These are phyloP conservation scores for Capronia americana DNA, from an alignment of 2,329 filamentous ascomycete genomes.

Conservation along the genomic window DNA sequence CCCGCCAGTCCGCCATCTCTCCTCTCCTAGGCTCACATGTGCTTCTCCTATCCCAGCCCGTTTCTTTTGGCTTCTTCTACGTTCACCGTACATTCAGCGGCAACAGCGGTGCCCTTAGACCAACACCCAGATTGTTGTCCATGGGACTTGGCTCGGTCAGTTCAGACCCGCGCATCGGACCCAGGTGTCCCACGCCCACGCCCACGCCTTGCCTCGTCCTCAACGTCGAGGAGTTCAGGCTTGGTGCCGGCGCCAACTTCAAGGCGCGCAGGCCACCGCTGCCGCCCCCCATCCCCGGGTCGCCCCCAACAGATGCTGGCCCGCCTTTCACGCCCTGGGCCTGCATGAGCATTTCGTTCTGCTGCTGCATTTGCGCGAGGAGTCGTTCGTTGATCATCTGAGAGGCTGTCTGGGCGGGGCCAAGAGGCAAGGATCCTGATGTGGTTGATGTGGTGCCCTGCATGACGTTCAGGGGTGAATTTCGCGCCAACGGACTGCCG, in stretches of 20 bases:
- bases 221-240: constrained; percentile 1
- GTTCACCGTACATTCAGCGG: constrained; percentile 17
- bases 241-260: constrained; percentile 7
- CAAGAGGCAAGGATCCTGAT: not conserved
- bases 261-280: constrained; percentile 3
- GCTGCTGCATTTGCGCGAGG: constrained; percentile 22
- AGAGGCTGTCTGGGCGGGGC: not conserved
- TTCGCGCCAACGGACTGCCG: not conserved
- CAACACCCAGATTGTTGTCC: constrained; percentile 2
- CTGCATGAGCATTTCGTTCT: constrained; percentile 19
- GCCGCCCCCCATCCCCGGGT: not conserved
- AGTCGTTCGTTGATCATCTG: constrained; percentile 6
- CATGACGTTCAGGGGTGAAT: not conserved
- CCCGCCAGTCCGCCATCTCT: not conserved
- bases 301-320: too few relatives aligned
- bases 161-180: not conserved
- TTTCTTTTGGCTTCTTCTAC: not conserved
- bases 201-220: not conserved
- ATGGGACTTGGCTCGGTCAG: not conserved
- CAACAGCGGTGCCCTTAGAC: not conserved
- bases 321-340: constrained; percentile 3
- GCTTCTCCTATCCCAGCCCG: not conserved
- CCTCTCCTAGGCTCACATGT: not conserved
- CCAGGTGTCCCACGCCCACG: not conserved
- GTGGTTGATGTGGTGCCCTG: not conserved